Conservation (phyloP, 768 basidiomycete species). For the Pleurotus pulmonarius region DNA sequence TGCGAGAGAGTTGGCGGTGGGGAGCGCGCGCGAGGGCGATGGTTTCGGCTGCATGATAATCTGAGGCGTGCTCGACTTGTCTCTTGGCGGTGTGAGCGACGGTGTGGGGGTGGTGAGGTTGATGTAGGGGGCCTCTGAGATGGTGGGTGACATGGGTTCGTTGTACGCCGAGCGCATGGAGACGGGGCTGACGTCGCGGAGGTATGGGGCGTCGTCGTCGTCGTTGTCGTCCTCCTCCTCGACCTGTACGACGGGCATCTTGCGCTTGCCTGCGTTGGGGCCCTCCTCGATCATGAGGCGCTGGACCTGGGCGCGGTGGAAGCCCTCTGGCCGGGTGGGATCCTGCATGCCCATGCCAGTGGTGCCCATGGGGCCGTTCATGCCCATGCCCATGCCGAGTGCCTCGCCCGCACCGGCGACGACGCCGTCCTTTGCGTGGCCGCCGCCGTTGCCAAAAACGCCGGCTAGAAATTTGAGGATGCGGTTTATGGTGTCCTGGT, state of each 20-base stretch:
- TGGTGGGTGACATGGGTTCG: not conserved
- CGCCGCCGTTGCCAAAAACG: conserved; percentile 54
- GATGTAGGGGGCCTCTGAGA: conserved; percentile 5
- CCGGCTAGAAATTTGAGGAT: conserved; percentile 94
- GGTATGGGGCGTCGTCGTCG: conserved; percentile 7
- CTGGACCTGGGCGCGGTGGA: conserved; percentile 41
- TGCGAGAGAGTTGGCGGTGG: too few species aligned
- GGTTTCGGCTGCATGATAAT: too few species aligned
- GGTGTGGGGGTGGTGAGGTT: conserved; percentile 1
- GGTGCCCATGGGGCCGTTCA: too few species aligned
- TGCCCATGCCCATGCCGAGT: too few species aligned
- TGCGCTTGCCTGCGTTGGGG: conserved; percentile 29
- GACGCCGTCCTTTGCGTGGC: conserved; percentile 26
- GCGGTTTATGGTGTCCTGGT: conserved; percentile 93
- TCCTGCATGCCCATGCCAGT: too few species aligned
- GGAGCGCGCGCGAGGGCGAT: too few species aligned
- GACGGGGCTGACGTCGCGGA: conserved; percentile 7
- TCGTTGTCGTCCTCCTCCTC: conserved; percentile 37
- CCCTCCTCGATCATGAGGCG: conserved; percentile 68
- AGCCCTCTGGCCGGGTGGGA: conserved; percentile 25
- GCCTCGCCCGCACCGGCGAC: not conserved
- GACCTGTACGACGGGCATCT: conserved; percentile 28
- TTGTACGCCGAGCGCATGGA: conserved; percentile 8
- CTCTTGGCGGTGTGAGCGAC: not conserved
- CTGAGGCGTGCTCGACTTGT: too few species aligned